phyloP scores from a whole-genome alignment of 495 filamentous ascomycete species.

The Trichoderma asperelloides region DNA sequence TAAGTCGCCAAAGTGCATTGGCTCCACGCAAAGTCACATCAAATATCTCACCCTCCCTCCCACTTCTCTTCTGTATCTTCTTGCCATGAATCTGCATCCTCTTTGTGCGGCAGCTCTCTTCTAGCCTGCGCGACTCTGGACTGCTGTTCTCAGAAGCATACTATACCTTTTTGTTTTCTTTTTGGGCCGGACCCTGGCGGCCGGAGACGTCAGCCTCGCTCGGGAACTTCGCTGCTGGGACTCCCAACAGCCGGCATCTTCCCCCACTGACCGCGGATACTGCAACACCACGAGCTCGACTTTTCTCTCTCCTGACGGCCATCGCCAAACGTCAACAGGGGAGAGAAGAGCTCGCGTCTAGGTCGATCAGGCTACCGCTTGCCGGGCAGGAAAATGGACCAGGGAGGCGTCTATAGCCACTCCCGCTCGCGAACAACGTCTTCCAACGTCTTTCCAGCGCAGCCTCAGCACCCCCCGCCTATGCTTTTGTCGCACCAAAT shows the following conservation, averaged over 20 bases:
- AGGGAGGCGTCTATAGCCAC: conserved; percentile 35
- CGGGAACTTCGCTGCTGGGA: not conserved
- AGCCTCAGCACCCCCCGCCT: not conserved
- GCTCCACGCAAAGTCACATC: conserved; percentile 1
- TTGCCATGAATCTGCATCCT: not conserved
- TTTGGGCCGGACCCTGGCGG: not conserved
- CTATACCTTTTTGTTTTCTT: not conserved
- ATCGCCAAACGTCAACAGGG: conserved; percentile 4
- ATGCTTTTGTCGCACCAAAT: not conserved
- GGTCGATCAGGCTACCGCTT: conserved; percentile 14
- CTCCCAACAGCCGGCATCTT: not conserved
- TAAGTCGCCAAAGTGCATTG: not conserved
- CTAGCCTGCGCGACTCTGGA: not conserved
- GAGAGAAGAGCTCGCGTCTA: not conserved
- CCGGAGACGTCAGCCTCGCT: not conserved
- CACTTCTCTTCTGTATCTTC: not conserved
- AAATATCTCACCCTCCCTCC: conserved; percentile 4
- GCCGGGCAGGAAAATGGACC: conserved; percentile 26
- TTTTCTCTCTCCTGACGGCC: conserved; percentile 25
- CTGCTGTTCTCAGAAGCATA: not conserved
- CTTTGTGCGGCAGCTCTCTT: not conserved
- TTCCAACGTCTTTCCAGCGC: conserved; percentile 46
- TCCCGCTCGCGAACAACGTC: conserved; percentile 54
- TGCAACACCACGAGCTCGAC: conserved; percentile 25
- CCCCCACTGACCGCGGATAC: conserved; percentile 13